Percentiles rank a stretch among this genome's conserved stretches.
Conservation (phyloP, 2,329 filamentous ascomycete species). For the Alternaria sp. region DNA sequence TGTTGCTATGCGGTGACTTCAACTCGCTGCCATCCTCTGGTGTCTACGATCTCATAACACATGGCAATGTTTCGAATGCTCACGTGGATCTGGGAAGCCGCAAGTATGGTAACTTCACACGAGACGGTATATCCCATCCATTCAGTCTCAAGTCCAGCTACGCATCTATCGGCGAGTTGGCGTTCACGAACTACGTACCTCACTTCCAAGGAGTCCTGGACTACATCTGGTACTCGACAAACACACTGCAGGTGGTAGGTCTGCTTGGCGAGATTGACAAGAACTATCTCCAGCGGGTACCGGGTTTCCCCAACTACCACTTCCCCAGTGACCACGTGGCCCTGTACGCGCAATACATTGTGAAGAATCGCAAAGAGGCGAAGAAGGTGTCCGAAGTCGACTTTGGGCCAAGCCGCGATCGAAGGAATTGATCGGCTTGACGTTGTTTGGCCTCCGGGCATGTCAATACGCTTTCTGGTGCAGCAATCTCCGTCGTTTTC, state of each 20-base stretch:
- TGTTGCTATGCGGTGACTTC: constrained; percentile 93
- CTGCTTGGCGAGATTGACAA: constrained; percentile 86
- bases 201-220: constrained; percentile 92
- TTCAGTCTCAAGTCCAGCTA: constrained; percentile 95
- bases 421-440: constrained; percentile 28
- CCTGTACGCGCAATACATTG: constrained; percentile 85
- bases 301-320: constrained; percentile 92
- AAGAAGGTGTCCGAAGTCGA: constrained; percentile 56
- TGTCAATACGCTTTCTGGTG: constrained; percentile 40
- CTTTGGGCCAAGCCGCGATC: constrained; percentile 44
- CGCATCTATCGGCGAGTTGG: constrained; percentile 79
- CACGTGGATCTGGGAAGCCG: constrained; percentile 81
- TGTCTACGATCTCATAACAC: constrained; percentile 87
- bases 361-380: constrained; percentile 81
- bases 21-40: constrained; percentile 88
- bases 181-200: constrained; percentile 96
- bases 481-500: constrained; percentile 35
- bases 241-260: constrained; percentile 81
- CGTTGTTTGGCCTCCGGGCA: constrained; percentile 11
- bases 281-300: constrained; percentile 82
- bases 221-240: constrained; percentile 97
- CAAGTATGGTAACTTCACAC: constrained; percentile 92
- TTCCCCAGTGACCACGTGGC: constrained; percentile 94
- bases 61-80: constrained; percentile 76
- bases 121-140: constrained; percentile 89